phyloP scores from a whole-genome alignment of 2,329 filamentous ascomycete species.

The Fonsecaea pugnacius region DNA sequence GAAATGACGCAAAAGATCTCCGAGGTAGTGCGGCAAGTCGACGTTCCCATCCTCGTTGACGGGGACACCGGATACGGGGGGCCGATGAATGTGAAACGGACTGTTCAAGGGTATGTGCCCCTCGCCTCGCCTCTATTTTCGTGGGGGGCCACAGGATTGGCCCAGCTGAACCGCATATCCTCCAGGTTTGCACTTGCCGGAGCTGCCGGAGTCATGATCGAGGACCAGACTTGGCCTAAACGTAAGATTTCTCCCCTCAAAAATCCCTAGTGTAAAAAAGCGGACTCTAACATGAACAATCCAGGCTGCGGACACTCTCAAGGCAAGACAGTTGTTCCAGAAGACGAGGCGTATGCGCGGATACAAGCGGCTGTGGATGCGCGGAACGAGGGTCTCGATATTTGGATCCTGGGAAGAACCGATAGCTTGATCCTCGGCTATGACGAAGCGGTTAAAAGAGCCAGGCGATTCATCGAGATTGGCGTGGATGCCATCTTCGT shows the following conservation, averaged over 20 bases:
- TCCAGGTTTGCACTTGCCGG: conserved; percentile 43
- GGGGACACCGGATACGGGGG: conserved; percentile 56
- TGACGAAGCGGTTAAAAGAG: conserved; percentile 52
- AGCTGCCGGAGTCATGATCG: conserved; percentile 49
- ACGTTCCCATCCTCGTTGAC: conserved; percentile 52
- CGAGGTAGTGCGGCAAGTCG: conserved; percentile 46
- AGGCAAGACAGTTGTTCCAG: conserved; percentile 53
- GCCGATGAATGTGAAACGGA: conserved; percentile 54
- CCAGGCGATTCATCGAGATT: conserved; percentile 49
- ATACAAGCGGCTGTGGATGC: conserved; percentile 55
- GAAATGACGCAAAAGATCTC: conserved; percentile 55
- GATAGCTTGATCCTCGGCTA: conserved; percentile 51
- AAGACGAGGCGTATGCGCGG: conserved; percentile 53
- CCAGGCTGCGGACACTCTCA: conserved; percentile 54
- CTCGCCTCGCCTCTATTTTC: no score
- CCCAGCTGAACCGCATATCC: no score
- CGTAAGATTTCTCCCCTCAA: conserved; percentile 40
- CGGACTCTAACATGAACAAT: background rate
- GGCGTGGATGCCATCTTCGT: conserved; percentile 54
- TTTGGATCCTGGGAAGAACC: conserved; percentile 53
- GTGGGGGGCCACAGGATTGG: no score
- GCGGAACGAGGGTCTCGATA: conserved; percentile 51
- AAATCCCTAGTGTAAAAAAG: no score
- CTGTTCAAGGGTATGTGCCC: conserved; percentile 47
- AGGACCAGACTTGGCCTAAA: conserved; percentile 57